phyloP scores from a whole-genome alignment of 2,329 filamentous ascomycete species.

The Thielaviopsis ethacetica region DNA sequence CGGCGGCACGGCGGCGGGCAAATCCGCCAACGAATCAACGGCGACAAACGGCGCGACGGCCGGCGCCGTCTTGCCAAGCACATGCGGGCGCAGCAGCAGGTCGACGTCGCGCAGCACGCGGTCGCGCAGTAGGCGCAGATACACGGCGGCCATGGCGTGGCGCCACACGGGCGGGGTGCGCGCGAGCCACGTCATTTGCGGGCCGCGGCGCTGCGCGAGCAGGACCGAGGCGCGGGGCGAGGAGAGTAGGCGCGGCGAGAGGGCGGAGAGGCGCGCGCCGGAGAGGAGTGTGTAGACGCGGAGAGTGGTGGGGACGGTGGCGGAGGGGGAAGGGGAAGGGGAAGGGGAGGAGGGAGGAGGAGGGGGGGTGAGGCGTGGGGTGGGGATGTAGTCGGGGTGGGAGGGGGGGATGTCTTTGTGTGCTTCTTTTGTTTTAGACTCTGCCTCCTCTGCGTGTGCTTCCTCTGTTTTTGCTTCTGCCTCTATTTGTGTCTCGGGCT shows the following conservation, averaged over 20 bases:
- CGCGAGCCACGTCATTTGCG: conserved; percentile 3
- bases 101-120: conserved; percentile 29
- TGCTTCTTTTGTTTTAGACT: not conserved
- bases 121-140: conserved; percentile 34
- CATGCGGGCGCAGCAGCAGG: conserved; percentile 14
- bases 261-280: not conserved
- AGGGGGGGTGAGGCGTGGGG: not conserved
- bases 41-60: conserved; percentile 9
- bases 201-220: conserved; percentile 1
- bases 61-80: conserved; percentile 7
- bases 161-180: conserved; percentile 26
- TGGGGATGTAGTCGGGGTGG: conserved; percentile 4
- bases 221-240: conserved; percentile 1
- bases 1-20: conserved; percentile 27
- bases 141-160: conserved; percentile 36
- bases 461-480: not conserved
- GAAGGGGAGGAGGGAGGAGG: not conserved
- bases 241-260: not conserved
- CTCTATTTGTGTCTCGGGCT: not conserved
- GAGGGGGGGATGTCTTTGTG: conserved; percentile 7
- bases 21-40: conserved; percentile 23
- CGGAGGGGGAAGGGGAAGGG: not conserved
- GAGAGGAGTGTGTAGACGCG: conserved; percentile 7
- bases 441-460: not conserved
- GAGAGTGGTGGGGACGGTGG: conserved; percentile 1